These are phyloP conservation scores for Psophocarpus tetragonolobus DNA, from an alignment of 306 rosid genomes.

Conservation along the genomic window DNA sequence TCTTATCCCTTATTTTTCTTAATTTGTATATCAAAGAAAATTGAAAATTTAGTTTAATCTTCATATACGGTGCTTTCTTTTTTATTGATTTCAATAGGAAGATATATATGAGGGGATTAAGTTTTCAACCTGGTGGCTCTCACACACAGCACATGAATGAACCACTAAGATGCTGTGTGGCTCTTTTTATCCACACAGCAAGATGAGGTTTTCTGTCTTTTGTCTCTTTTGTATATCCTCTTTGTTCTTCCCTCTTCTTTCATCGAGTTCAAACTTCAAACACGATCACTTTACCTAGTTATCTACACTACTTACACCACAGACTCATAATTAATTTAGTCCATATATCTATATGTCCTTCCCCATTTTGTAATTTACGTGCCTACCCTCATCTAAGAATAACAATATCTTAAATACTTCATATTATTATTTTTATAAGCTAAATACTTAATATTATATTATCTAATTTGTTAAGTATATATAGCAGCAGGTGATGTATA, in stretches of 20 bases:
- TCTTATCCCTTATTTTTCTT: background rate
- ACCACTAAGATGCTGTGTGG: constrained; percentile 18
- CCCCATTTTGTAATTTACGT: background rate
- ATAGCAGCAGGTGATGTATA: constrained; percentile 23
- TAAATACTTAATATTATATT: background rate
- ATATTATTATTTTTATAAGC: too few species aligned
- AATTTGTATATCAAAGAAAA: background rate
- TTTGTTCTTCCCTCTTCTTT: constrained; percentile 34
- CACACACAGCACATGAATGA: constrained; percentile 20
- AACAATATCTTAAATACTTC: background rate
- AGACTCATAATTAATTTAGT: background rate
- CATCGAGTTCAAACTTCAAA: constrained; percentile 39
- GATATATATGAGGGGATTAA: too few species aligned
- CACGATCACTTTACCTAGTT: constrained; percentile 25
- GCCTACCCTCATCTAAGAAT: background rate
- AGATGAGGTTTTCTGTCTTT: constrained; percentile 49
- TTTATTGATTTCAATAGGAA: background rate
- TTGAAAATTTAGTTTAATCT: background rate
- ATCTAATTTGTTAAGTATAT: background rate
- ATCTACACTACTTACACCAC: constrained; percentile 2
- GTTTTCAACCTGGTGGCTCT: background rate
- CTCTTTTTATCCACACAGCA: constrained; percentile 45
- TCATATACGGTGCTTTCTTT: background rate
- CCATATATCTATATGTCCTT: background rate
- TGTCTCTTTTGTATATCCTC: background rate